Base-by-base conservation (phyloP, 2,329 filamentous ascomycete species). In the Huntiella moniliformis region DNA sequence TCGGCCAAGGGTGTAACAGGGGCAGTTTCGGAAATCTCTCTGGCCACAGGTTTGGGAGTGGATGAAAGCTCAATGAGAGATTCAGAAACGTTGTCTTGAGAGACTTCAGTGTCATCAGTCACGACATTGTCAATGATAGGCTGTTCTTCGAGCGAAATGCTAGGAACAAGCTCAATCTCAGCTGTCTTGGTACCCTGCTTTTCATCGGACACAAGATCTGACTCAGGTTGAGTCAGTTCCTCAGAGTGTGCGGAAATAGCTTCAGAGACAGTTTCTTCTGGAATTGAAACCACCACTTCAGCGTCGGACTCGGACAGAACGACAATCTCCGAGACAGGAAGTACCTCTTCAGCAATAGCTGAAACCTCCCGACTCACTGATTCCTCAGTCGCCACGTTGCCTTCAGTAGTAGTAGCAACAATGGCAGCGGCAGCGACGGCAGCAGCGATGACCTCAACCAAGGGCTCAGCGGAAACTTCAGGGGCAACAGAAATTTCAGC, bases 351-450 rank as follows among this genome's bases (percentile, higher is more conserved):
- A 28, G 22, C 7, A 28, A 28, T 28, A 28, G 22, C 22, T 28
- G 22, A 28, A 8, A 28, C 22, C 22, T 28, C 22, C 22, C 22
- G 22, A 28, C 4, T 39, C 15, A 17, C 37, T 13, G 12, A 10
- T 13, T 38, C 13, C 22, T 11, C 42, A 37, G 8, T 12, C 13
- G 16, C 18, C 11, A 22, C 12, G 13, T 22, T 22, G 37, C 11
- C 32, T 33, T 13, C 28, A 4, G n/a, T 16, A 35, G 34, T 13
- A 32, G 28, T 12, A 28, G 15, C 33, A 31, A 36, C 10, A 11
- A 28, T n/a, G 5, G 41, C 16, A 42, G 15, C 42, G 10, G 34
- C 42, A 47, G 40, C 22, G 22, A 17, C 16, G 13, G 44, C 39
- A 28, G 40, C 18, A 31, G 16, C 33, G 18, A 43, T 13, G 8